Evolutionary conservation across 1,284 basidiomycete genomes (phyloP).

Genomic region (Ganoderma lingzhi): DNA sequence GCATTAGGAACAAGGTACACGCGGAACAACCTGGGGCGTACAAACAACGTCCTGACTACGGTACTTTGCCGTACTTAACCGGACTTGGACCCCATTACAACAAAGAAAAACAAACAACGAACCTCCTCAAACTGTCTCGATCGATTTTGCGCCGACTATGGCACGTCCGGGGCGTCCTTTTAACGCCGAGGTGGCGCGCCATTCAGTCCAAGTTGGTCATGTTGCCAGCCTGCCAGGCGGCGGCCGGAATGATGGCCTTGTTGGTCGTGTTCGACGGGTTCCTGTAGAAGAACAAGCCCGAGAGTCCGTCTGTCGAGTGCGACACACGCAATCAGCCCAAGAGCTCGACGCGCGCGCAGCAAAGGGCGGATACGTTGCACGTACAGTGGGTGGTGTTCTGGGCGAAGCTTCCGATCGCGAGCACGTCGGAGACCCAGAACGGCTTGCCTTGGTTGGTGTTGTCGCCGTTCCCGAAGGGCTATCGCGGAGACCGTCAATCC

Average conservation of each 20-base stretch:
- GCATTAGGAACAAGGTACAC: too few species aligned
- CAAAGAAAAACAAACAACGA: too few species aligned
- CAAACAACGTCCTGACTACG: too few species aligned
- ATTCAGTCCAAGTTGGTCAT: background rate
- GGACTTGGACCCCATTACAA: too few species aligned
- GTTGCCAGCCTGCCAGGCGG: background rate
- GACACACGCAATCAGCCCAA: too few species aligned
- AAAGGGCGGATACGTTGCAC: too few species aligned
- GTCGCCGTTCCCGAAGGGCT: conserved; percentile 30
- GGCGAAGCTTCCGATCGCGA: conserved; percentile 28
- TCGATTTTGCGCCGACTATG: too few species aligned
- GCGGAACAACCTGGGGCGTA: too few species aligned
- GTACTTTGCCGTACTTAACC: too few species aligned
- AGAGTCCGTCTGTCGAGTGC: conserved; percentile 19
- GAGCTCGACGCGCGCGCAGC: too few species aligned
- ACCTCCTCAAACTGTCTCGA: too few species aligned
- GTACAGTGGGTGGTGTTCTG: background rate
- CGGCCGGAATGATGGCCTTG: background rate
- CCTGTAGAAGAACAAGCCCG: conserved; percentile 31
- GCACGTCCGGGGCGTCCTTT: too few species aligned
- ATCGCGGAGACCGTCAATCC: background rate
- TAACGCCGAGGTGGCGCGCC: background rate
- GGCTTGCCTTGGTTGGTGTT: conserved; percentile 23
- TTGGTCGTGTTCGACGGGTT: conserved; percentile 6
- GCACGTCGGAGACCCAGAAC: conserved; percentile 26